Conservation (phyloP, 495 filamentous ascomycete species). For the Neurospora tetrasperma region DNA sequence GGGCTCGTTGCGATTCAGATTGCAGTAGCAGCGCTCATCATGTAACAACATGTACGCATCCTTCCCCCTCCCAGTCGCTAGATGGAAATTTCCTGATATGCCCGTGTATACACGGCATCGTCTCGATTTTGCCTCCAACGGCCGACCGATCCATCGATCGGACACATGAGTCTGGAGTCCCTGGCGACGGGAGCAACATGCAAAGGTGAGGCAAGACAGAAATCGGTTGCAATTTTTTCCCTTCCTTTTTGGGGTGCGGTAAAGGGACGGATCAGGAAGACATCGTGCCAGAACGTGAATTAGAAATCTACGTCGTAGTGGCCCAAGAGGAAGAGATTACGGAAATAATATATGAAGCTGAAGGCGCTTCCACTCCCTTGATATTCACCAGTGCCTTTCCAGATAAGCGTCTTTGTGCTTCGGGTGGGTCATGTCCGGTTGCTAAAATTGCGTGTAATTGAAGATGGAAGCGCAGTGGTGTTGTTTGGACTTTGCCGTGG, state of each 20-base stretch:
- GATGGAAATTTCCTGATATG: neutral
- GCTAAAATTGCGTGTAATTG: neutral
- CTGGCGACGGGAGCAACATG: neutral
- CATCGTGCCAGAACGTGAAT: neutral
- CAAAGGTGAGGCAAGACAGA: neutral
- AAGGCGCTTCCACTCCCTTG: neutral
- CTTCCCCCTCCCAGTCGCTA: neutral
- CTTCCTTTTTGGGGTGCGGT: too few relatives aligned
- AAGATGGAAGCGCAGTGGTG: neutral
- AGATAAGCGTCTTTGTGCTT: neutral
- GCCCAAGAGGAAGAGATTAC: neutral
- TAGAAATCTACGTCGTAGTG: neutral
- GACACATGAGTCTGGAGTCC: neutral
- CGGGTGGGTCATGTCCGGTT: neutral
- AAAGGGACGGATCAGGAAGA: neutral
- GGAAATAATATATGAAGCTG: neutral
- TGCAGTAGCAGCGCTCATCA: neutral
- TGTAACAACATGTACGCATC: neutral
- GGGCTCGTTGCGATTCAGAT: neutral
- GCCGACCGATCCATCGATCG: neutral
- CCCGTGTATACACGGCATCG: neutral
- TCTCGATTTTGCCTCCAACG: neutral
- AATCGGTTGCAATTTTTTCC: neutral
- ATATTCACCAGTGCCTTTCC: neutral
- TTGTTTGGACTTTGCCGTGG: neutral